Base-by-base conservation (phyloP, 176 grass and related monocot genomes). In the Chrysopogon serrulatus region DNA sequence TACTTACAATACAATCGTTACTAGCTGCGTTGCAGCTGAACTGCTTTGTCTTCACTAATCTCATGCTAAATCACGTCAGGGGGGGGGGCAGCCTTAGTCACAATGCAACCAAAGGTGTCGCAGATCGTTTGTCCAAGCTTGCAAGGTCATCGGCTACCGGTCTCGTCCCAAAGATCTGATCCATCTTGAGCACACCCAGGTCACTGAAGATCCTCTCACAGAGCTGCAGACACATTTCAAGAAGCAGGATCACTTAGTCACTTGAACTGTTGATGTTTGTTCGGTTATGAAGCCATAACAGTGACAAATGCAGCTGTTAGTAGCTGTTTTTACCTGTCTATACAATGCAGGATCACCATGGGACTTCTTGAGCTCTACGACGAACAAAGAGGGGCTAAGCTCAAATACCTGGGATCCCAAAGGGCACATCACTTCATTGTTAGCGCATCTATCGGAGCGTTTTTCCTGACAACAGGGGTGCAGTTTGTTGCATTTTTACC, bases 311-410 rank as follows among this genome's bases (percentile, higher is more conserved):
- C 14, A 39, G 5, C 0, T 61, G n/a, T n/a, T 65, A 49, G 43
- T 36, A 81, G 14, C 27, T 10, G 41, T 26, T 85, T 88, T 92
- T 88, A 98, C 96, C 91, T 94, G 72, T 92, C 85, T 95, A 66
- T 98, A 98, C 47, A 94, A 3, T 32, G 35, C 76, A 73, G 83
- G 51, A 43, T 98, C 93, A 40, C 96, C 96, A 68, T 91, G 79
- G 40, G 87, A 83, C 78, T 95, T 98, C 78, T 84, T 85, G 31
- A 95, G 74, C 70, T 98, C 96, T 17, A 95, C 93, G 12, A 95
- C 87, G 65, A 95, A 83, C 39, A 98, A 26, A 71, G 91, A 87
- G 70, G 89, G 77, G 74, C 83, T 88, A 68, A 98, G 89, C 83
- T 92, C 93, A 92, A 94, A 98, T 16, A 95, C 88, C 95, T 98